These are phyloP conservation scores for Phytophthora sp. DNA, from an alignment of 352 stramenopile genomes.

Conservation along the genomic window DNA sequence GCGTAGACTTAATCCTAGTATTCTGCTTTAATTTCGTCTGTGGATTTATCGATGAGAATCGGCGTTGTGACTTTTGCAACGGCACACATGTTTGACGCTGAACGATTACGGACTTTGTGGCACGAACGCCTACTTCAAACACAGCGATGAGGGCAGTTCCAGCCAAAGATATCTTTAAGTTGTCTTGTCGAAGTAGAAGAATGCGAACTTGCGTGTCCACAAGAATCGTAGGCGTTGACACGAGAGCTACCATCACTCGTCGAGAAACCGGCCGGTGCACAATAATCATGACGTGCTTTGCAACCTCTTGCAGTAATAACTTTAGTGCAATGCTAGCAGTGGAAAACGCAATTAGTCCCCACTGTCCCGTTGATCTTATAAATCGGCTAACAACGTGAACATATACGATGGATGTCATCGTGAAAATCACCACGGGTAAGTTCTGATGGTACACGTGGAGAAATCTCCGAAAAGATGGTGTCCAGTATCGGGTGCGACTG, in stretches of 20 bases:
- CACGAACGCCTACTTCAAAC: constrained; percentile 31
- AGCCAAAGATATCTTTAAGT: constrained; percentile 17
- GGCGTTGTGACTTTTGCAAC: background rate
- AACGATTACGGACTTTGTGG: constrained; percentile 23
- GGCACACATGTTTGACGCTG: constrained; percentile 1
- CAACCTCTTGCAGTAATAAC: constrained; percentile 19
- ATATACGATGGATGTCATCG: constrained; percentile 19
- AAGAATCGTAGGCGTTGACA: constrained; percentile 42
- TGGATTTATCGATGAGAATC: background rate
- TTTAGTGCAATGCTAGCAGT: constrained; percentile 22
- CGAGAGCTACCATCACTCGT: constrained; percentile 21
- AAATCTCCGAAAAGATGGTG: background rate
- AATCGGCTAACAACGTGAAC: constrained; percentile 14
- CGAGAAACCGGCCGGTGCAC: constrained; percentile 4
- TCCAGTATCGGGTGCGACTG: background rate
- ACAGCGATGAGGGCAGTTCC: constrained; percentile 25
- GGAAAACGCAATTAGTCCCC: constrained; percentile 8
- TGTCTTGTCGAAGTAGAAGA: constrained; percentile 34
- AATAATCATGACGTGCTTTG: constrained; percentile 13
- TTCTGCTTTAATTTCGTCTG: background rate
- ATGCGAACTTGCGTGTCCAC: constrained; percentile 47
- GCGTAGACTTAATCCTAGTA: no score
- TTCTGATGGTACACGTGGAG: constrained; percentile 16
- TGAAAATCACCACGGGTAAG: background rate
- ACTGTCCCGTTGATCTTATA: background rate